Conservation (phyloP, 352 stramenopile genomes). For the Pythium scleroteichum region DNA sequence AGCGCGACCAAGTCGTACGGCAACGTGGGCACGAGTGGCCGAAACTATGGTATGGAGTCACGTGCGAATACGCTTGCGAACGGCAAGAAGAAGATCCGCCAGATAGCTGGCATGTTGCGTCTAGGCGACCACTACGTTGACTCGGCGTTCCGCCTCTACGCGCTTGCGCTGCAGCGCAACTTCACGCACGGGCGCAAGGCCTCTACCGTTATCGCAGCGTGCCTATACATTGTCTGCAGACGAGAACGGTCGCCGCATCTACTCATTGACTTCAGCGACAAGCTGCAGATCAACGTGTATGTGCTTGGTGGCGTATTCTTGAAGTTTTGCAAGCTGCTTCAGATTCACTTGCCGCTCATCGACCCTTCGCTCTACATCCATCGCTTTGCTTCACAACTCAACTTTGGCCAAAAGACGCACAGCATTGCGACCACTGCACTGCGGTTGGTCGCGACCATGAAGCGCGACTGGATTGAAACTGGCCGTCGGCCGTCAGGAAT, state of each 20-base stretch:
- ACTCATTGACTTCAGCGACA: slow-evolving; percentile 99
- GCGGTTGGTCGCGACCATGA: slow-evolving; percentile 96
- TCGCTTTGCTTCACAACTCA: slow-evolving; percentile 97
- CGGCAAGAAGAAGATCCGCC: slow-evolving; percentile 92
- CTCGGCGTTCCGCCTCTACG: slow-evolving; percentile 95
- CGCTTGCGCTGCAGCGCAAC: slow-evolving; percentile 95
- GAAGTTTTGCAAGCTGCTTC: slow-evolving; percentile 93
- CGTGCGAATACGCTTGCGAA: slow-evolving; percentile 96
- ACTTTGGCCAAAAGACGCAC: slow-evolving; percentile 94
- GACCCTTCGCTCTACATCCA: slow-evolving; percentile 99
- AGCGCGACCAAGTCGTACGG: slow-evolving; percentile 91
- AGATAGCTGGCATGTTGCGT: slow-evolving; percentile 93
- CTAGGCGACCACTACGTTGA: slow-evolving; percentile 96
- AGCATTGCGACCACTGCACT: slow-evolving; percentile 95
- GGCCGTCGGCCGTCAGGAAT: slow-evolving; percentile 96
- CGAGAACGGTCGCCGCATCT: slow-evolving; percentile 98
- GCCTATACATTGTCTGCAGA: slow-evolving; percentile 98
- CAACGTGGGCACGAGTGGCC: slow-evolving; percentile 80
- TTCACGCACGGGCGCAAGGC: slow-evolving; percentile 96
- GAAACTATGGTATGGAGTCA: slow-evolving; percentile 94
- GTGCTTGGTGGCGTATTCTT: slow-evolving; percentile 86
- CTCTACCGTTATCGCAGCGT: slow-evolving; percentile 97
- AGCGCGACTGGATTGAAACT: slow-evolving; percentile 99
- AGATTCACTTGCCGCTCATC: slow-evolving; percentile 97
- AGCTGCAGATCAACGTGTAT: slow-evolving; percentile 95